These are phyloP conservation scores for Penicillium pancosmium DNA, from an alignment of 495 filamentous ascomycete species.

Conservation along the genomic window DNA sequence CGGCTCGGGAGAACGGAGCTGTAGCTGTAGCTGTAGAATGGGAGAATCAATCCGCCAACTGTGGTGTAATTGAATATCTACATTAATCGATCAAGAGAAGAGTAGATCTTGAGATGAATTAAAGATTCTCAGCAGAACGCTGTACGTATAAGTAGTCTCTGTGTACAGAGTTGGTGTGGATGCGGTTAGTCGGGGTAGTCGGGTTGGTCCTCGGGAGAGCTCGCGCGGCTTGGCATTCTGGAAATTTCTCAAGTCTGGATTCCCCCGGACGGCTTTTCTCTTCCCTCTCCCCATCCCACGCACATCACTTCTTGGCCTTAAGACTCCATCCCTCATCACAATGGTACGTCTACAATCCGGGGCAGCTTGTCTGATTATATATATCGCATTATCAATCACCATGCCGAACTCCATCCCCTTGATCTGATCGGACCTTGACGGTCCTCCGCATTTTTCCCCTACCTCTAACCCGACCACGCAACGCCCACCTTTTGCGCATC, in stretches of 20 bases:
- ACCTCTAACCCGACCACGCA: slow-evolving; percentile 11
- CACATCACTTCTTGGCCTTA: slow-evolving; percentile 33
- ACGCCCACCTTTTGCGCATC: not conserved
- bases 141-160: not conserved
- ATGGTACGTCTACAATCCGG: slow-evolving; percentile 25
- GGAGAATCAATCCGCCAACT: too few species aligned
- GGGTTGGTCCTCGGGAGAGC: slow-evolving; percentile 41
- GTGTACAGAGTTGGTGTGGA: too few species aligned
- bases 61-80: too few species aligned
- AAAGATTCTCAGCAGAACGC: too few species aligned
- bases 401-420: slow-evolving; percentile 9
- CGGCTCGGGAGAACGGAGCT: slow-evolving; percentile 24
- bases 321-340: slow-evolving; percentile 25
- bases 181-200: not conserved
- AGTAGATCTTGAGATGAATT: too few species aligned
- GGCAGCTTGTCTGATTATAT: not conserved
- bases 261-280: slow-evolving; percentile 32
- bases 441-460: slow-evolving; percentile 11
- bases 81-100: too few species aligned
- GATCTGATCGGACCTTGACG: not conserved
- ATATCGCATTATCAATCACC: not conserved
- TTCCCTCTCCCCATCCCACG: slow-evolving; percentile 37
- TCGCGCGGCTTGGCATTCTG: slow-evolving; percentile 55
- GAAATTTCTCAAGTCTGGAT: slow-evolving; percentile 56
- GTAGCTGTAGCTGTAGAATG: not conserved